Evolutionary conservation across 495 filamentous ascomycete genomes (phyloP).

Genomic region (Podospora pseudopauciseta): DNA sequence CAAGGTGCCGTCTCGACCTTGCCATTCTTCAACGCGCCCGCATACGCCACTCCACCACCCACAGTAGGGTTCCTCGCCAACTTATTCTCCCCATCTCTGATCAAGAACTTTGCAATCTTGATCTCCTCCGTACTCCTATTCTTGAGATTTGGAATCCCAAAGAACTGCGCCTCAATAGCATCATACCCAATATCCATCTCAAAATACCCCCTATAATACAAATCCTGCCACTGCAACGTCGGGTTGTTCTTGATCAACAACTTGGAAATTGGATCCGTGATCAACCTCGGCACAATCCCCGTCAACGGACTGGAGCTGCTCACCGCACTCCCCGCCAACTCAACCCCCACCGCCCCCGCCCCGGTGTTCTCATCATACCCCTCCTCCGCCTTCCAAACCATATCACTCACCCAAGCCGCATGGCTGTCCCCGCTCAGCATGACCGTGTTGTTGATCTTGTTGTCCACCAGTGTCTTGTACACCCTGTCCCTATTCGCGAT

Average conservation of each 20-base stretch:
- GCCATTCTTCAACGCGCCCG: constrained; percentile 18
- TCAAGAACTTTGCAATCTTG: constrained; percentile 57
- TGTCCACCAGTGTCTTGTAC: constrained; percentile 53
- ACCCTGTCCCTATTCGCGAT: constrained; percentile 61
- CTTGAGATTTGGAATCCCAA: constrained; percentile 41
- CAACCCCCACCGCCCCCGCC: constrained; percentile 57
- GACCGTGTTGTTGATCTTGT: constrained; percentile 63
- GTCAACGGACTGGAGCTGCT: constrained; percentile 49
- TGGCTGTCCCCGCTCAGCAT: constrained; percentile 65
- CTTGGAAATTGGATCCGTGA: constrained; percentile 20
- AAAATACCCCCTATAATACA: constrained; percentile 65
- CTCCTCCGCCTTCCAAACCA: constrained; percentile 59
- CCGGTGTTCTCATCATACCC: constrained; percentile 56
- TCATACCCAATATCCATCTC: constrained; percentile 51
- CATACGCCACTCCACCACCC: constrained; percentile 38
- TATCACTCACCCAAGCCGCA: constrained; percentile 59
- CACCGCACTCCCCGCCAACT: constrained; percentile 64
- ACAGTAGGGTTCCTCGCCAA: constrained; percentile 29
- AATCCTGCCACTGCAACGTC: constrained; percentile 65
- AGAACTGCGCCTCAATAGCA: constrained; percentile 49
- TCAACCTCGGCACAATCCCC: constrained; percentile 36
- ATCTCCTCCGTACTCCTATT: constrained; percentile 51
- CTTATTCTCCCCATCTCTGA: constrained; percentile 50
- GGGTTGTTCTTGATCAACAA: constrained; percentile 49
- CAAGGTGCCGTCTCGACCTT: constrained; percentile 1